A percentile compares a stretch with the other conserved stretches of the same genome.
Evolutionary conservation across 2,329 filamentous ascomycete genomes (phyloP).

Genomic region (Fusarium oligoseptatum): DNA sequence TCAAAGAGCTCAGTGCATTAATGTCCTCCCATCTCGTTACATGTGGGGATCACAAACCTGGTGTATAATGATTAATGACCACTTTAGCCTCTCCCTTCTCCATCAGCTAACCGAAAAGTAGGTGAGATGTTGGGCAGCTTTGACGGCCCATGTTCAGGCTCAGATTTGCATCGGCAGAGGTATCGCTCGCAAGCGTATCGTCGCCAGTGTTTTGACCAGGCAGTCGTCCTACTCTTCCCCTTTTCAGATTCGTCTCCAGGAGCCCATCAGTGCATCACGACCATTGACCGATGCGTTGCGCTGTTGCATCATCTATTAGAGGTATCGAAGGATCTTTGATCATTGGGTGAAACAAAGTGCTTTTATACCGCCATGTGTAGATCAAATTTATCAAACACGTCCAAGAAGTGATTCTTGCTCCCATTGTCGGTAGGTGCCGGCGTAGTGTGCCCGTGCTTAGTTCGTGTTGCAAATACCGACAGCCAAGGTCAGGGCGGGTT

Average conservation of each 20-base stretch:
- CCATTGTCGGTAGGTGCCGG: not conserved
- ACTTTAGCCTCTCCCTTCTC: not conserved
- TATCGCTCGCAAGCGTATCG: not conserved
- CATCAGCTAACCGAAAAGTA: not conserved
- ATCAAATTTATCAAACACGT: not conserved
- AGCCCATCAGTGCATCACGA: not conserved
- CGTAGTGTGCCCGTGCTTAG: not conserved
- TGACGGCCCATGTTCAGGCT: not conserved
- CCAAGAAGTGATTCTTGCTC: accelerated
- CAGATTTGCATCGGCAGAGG: not conserved
- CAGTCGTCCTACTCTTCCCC: not conserved
- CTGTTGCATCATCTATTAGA: not conserved
- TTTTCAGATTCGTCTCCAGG: not conserved
- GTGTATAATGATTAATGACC: not conserved
- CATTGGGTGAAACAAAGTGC: not conserved
- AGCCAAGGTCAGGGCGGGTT: not conserved
- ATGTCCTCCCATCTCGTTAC: not conserved
- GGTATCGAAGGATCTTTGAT: not conserved
- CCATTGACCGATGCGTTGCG: not conserved
- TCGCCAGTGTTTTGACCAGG: not conserved
- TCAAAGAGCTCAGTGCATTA: not conserved
- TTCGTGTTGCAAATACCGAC: not conserved
- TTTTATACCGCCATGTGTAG: not conserved
- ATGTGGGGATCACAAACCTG: not conserved
- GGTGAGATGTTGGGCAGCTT: not conserved